Conservation (phyloP, 2,329 filamentous ascomycete species). For the Aspergillus glaucus region DNA sequence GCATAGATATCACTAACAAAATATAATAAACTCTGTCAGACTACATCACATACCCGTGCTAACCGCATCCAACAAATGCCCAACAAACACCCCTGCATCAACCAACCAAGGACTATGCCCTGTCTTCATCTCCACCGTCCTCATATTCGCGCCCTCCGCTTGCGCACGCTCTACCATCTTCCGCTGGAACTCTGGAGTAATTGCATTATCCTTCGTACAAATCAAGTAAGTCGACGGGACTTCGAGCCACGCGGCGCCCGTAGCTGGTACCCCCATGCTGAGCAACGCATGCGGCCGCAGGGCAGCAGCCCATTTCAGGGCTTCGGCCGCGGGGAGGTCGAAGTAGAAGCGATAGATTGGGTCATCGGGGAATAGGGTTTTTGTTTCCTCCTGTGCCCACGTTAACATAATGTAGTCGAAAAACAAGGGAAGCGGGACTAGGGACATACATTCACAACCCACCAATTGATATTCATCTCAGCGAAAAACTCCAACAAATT, state of each 20-base stretch:
- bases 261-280: not conserved
- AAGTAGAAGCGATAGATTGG: not conserved
- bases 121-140: not conserved
- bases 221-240: not conserved
- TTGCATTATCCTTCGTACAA: not conserved
- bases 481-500: not conserved
- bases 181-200: not conserved
- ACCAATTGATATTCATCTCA: not conserved
- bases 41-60: too few relatives aligned
- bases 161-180: not conserved
- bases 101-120: not conserved
- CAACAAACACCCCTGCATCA: not conserved
- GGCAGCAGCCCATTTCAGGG: not conserved
- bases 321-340: not conserved
- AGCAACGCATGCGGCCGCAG: not conserved
- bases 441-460: not conserved
- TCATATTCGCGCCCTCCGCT: not conserved
- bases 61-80: not conserved
- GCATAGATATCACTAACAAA: not conserved
- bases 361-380: not conserved
- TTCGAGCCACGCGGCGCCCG: not conserved
- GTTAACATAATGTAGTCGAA: not conserved
- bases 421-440: not conserved
- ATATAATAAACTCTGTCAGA: too few relatives aligned
- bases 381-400: not conserved